phyloP scores from a whole-genome alignment of 1,139 yeast genomes.

The Geotrichum citri-aurantii region DNA sequence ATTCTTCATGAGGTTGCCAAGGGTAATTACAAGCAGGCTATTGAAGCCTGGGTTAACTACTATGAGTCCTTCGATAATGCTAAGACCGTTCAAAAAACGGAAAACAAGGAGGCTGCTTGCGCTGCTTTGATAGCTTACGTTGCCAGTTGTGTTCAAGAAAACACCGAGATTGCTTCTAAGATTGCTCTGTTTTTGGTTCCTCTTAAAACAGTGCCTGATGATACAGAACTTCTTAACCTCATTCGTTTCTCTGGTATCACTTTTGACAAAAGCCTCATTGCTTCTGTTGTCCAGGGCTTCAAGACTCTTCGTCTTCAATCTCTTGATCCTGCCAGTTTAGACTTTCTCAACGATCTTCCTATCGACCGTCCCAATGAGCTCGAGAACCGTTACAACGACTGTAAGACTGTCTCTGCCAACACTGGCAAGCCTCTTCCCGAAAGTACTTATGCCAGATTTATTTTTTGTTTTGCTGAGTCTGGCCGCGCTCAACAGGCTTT shows the following conservation, averaged over 20 bases:
- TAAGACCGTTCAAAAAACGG: slow-evolving; percentile 23
- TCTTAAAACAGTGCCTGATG: slow-evolving; percentile 28
- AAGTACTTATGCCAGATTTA: slow-evolving; percentile 34
- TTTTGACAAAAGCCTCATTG: slow-evolving; percentile 5
- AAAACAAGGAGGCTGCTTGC: slow-evolving; percentile 29
- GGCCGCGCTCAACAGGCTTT: slow-evolving; percentile 33
- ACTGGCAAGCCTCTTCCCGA: slow-evolving; percentile 28
- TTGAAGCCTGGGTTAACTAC: slow-evolving; percentile 35
- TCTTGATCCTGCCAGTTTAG: slow-evolving; percentile 24
- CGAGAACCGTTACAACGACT: slow-evolving; percentile 26
- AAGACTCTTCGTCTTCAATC: slow-evolving; percentile 22
- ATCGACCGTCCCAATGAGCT: slow-evolving; percentile 26
- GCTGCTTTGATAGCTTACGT: slow-evolving; percentile 32
- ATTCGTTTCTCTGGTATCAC: slow-evolving; percentile 1
- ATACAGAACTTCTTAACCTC: slow-evolving; percentile 21
- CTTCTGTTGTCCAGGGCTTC: slow-evolving; percentile 19
- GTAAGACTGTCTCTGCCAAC: slow-evolving; percentile 19
- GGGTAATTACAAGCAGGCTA: slow-evolving; percentile 29
- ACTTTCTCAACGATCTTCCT: slow-evolving; percentile 25
- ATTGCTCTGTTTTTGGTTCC: slow-evolving; percentile 33
- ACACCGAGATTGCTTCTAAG: slow-evolving; percentile 23
- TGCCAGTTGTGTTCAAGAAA: slow-evolving; percentile 23
- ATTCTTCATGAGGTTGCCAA: slow-evolving; percentile 25
- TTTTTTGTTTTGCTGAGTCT: slow-evolving; percentile 35
- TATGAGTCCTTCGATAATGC: slow-evolving; percentile 30